A percentile compares a stretch with the other conserved stretches of the same genome.
These are phyloP conservation scores for Solanum phureja DNA, from an alignment of 257 asterid species.

Conservation along the genomic window DNA sequence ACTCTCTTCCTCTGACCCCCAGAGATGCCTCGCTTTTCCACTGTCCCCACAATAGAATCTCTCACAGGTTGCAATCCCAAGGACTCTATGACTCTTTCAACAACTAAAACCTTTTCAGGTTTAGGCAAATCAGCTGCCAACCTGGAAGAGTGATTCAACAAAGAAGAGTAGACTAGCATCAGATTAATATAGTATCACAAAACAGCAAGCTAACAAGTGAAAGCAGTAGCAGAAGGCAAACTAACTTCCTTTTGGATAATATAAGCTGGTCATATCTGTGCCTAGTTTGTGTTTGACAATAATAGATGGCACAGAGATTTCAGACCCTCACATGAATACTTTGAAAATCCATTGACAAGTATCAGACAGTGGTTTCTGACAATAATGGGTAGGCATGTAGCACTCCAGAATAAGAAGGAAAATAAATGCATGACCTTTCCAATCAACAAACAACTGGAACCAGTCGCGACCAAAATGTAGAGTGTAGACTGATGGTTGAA, in stretches of 20 bases:
- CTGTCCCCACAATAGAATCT: conserved; percentile 95
- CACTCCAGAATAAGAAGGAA: not conserved
- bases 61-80: conserved; percentile 84
- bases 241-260: not conserved
- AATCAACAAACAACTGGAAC: not conserved
- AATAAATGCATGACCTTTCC: not conserved
- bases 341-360: not conserved
- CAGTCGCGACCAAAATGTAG: not conserved
- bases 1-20: conserved; percentile 99
- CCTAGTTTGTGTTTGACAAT: not conserved
- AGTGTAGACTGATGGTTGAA: not conserved
- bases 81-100: conserved; percentile 88
- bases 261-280: not conserved
- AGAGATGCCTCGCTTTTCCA: conserved; percentile 93
- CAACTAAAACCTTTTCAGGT: conserved; percentile 79
- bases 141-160: conserved; percentile 22
- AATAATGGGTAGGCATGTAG: not conserved
- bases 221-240: not conserved
- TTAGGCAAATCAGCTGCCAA: conserved; percentile 59
- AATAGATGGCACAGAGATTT: not conserved
- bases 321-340: not conserved
- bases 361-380: not conserved
- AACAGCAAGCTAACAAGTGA: not conserved
- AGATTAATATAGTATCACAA: not conserved
- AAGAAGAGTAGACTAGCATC: not conserved